phyloP scores from a whole-genome alignment of 352 stramenopile genomes.

The Elongisporangium prolatum region DNA sequence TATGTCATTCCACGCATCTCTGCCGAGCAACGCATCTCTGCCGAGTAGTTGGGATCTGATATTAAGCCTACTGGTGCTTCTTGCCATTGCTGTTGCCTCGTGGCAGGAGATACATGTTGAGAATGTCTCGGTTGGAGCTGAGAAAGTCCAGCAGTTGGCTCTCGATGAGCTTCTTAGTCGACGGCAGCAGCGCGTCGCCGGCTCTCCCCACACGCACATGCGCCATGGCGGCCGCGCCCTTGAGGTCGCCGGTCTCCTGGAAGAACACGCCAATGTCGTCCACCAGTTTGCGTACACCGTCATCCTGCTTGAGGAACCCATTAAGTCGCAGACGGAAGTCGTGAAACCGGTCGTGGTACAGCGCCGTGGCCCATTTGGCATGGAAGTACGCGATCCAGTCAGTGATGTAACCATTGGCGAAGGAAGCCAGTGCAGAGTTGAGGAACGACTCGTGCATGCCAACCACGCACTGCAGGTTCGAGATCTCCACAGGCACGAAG shows the following conservation, averaged over 20 bases:
- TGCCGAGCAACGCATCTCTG: not conserved
- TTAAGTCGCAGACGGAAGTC: conserved; percentile 62
- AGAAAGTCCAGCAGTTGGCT: conserved; percentile 75
- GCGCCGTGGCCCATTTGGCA: conserved; percentile 60
- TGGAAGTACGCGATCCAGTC: conserved; percentile 87
- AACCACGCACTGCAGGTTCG: conserved; percentile 71
- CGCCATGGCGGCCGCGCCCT: conserved; percentile 49
- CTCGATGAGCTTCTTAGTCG: conserved; percentile 74
- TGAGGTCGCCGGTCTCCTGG: conserved; percentile 56
- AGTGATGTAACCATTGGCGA: conserved; percentile 54
- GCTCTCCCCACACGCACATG: conserved; percentile 65
- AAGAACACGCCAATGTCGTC: conserved; percentile 59
- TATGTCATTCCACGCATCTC: not conserved
- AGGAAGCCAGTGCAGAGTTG: conserved; percentile 76
- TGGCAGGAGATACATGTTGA: conserved; percentile 80
- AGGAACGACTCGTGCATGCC: conserved; percentile 85
- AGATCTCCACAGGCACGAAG: conserved; percentile 39
- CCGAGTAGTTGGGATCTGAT: not conserved
- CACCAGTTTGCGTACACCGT: conserved; percentile 57
- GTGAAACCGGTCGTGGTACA: conserved; percentile 80
- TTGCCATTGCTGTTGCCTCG: conserved; percentile 16
- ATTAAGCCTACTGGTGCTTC: not conserved
- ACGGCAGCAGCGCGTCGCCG: conserved; percentile 49
- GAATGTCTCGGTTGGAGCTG: conserved; percentile 63
- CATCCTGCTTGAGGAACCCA: conserved; percentile 60